Base-by-base conservation (phyloP, 495 filamentous ascomycete species). In the Aspergillus olivimuriae region DNA sequence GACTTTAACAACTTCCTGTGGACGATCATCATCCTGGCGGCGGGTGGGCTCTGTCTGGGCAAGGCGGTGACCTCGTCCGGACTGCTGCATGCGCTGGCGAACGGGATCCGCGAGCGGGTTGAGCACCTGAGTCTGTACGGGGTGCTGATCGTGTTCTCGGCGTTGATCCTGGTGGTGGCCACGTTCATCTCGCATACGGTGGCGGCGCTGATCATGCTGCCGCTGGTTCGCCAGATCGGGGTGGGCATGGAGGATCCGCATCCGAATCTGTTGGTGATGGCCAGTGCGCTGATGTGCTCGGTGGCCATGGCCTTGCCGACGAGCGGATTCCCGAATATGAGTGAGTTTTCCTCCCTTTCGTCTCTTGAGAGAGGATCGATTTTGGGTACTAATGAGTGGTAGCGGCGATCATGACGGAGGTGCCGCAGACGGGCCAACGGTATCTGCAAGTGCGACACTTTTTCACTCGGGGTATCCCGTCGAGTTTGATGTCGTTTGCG, bases 1-100 rank as follows among this genome's bases (percentile, higher is more conserved):
- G 92, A 99, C 61, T 99, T 99, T 59, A 99, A 99, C 72, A 99
- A 99, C 58, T 99, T 99, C 67, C 83, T 96, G 23, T 99, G 92
- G 92, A 99, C 92, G 19, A 97, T 99, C 65, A 97, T 99, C 69
- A 96, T 99, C 55, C 82, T 99, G 15, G 92, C 92, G 0, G 92
- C 94, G 12, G 92, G 92, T 31, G 92, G 92, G 2, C 69, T 99
- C 9, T 85, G 89, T 4, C 82, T 99, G 1, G 92, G 92, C 31
- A 96, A 95, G 63, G 87, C 94, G 0, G 92, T 99, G 52, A 91
- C 87, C 39, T 89, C 84, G 7, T 95, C 89, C 0, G 92, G 92
- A 0, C 70, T 99, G n/a, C 74, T 99, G 41, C 84, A 95, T 54
- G 89, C 87, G 11, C 84, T 97, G 41, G 90, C 94, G 7, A 62